Conservation (phyloP, 768 basidiomycete species). For the Amyloporia xantha region DNA sequence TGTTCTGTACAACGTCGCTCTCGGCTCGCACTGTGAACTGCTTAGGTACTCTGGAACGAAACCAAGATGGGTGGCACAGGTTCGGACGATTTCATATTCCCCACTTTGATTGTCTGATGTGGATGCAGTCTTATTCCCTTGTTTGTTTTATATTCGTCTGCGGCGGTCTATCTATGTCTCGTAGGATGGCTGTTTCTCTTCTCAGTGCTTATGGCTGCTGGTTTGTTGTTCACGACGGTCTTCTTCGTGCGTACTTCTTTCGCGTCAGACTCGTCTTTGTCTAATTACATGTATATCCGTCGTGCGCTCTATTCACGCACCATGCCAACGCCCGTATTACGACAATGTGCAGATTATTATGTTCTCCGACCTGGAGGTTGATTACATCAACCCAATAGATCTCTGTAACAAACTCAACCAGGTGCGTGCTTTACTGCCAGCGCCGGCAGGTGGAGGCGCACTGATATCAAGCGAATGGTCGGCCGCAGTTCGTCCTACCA, state of each 20-base stretch:
- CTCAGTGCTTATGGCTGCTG: slow-evolving; percentile 91
- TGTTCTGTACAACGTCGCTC: no score
- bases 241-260: slow-evolving; percentile 76
- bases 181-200: slow-evolving; percentile 98
- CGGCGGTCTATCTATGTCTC: no score
- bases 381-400: slow-evolving; percentile 99
- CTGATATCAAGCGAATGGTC: no score
- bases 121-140: not conserved
- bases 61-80: slow-evolving; percentile 1
- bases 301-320: no score
- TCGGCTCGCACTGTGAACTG: not conserved
- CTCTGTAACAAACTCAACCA: slow-evolving; percentile 99
- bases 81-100: not conserved
- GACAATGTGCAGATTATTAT: slow-evolving; percentile 96
- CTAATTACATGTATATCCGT: no score
- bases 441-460: no score
- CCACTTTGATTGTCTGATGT: not conserved
- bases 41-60: not conserved
- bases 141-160: not conserved
- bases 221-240: slow-evolving; percentile 95
- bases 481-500: slow-evolving; percentile 91
- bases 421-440: slow-evolving; percentile 45
- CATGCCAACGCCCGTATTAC: no score
- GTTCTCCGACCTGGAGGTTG: slow-evolving; percentile 99
- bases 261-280: no score